A percentile compares a stretch with the other conserved stretches of the same genome.
phyloP scores from a whole-genome alignment of 495 filamentous ascomycete genomes.

The Penicillium egyptiacum region DNA sequence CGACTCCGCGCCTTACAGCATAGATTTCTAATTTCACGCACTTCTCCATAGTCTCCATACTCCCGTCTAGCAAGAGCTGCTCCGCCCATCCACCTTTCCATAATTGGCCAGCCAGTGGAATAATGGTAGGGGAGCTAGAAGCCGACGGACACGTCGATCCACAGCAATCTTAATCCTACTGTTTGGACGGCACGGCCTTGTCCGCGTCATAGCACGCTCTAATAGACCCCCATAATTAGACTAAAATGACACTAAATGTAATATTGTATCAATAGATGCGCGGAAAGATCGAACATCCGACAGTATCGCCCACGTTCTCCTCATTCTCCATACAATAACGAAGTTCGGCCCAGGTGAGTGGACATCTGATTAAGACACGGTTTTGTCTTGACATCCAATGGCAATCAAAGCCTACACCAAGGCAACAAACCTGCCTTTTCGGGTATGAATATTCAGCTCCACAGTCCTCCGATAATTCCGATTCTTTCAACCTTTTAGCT shows the following conservation, averaged over 20 bases:
- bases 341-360: neutral
- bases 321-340: neutral
- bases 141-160: conserved; percentile 16
- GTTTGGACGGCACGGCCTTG: neutral
- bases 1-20: conserved; percentile 14
- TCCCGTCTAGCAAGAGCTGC: neutral
- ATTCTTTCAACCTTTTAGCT: neutral
- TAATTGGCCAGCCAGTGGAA: conserved; percentile 1
- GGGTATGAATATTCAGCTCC: neutral
- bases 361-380: neutral
- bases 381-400: neutral
- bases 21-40: conserved; percentile 13
- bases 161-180: conserved; percentile 22
- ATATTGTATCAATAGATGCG: neutral
- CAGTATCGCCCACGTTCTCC: neutral
- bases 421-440: neutral
- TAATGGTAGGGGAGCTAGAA: conserved; percentile 13
- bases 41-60: conserved; percentile 14
- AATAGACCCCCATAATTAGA: neutral
- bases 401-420: neutral
- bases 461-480: neutral
- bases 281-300: neutral
- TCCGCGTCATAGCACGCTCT: conserved; percentile 23
- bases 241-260: conserved; percentile 2
- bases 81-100: neutral